These are phyloP conservation scores for Ceratocystis smalleyi DNA, from an alignment of 2,329 filamentous ascomycete species.

Conservation along the genomic window DNA sequence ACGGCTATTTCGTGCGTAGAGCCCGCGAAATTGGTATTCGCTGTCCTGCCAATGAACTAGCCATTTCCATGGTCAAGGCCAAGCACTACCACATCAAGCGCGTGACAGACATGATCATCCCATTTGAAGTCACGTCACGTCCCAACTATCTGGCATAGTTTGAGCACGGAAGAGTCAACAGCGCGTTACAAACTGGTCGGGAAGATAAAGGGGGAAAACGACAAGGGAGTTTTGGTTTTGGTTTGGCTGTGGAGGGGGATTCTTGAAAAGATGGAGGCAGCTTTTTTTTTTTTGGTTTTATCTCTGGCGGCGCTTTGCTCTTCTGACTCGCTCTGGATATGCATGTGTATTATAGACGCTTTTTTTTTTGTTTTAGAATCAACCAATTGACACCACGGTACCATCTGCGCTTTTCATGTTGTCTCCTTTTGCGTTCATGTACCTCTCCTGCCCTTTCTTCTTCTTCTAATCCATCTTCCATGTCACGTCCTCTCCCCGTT, in stretches of 20 bases:
- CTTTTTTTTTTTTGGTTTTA: neutral
- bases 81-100: constrained; percentile 34
- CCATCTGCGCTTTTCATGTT: neutral
- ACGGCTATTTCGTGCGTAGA: constrained; percentile 68
- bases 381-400: constrained; percentile 4
- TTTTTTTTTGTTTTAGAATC: constrained; percentile 9
- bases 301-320: neutral
- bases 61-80: constrained; percentile 57
- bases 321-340: too few species aligned
- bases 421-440: neutral
- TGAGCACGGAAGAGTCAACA: neutral
- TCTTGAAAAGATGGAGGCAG: neutral
- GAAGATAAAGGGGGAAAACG: neutral
- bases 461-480: constrained; percentile 15
- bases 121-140: constrained; percentile 25
- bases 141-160: constrained; percentile 4
- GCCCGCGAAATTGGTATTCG: constrained; percentile 59
- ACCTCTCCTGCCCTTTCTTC: neutral
- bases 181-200: too few species aligned
- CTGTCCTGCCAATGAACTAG: constrained; percentile 55
- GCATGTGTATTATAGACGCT: constrained; percentile 9
- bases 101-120: constrained; percentile 24
- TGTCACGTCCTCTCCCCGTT: constrained; percentile 15
- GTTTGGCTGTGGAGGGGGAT: neutral
- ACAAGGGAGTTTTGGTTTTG: neutral